Percentiles rank a stretch among this genome's conserved stretches.
Evolutionary conservation across 1,139 yeast genomes (phyloP).

Genomic region (Blastobotrys indianensis): DNA sequence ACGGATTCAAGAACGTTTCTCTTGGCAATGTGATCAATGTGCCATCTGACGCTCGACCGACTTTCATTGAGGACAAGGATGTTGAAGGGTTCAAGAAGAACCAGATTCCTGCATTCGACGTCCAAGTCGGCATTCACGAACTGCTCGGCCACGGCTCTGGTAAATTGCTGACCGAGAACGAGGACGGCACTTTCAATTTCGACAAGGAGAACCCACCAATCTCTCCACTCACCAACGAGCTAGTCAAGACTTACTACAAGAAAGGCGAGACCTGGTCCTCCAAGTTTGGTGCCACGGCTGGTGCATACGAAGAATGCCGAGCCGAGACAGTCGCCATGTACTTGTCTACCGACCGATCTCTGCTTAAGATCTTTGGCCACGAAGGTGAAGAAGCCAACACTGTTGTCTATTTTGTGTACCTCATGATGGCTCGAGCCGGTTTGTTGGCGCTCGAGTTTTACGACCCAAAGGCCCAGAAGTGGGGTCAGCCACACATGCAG

Average conservation of each 20-base stretch:
- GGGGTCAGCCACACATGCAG: slow-evolving; percentile 98
- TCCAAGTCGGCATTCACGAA: slow-evolving; percentile 90
- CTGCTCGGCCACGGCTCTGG: slow-evolving; percentile 92
- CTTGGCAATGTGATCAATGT: slow-evolving; percentile 80
- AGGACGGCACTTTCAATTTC: slow-evolving; percentile 64
- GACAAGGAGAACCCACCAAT: slow-evolving; percentile 55
- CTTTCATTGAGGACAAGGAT: slow-evolving; percentile 53
- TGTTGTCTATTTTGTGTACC: slow-evolving; percentile 59
- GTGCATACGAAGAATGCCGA: slow-evolving; percentile 87
- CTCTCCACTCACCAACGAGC: slow-evolving; percentile 48
- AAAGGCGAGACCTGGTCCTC: slow-evolving; percentile 90
- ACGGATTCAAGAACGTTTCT: slow-evolving; percentile 86
- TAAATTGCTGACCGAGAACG: slow-evolving; percentile 61
- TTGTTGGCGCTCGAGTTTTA: slow-evolving; percentile 74
- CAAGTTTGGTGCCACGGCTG: slow-evolving; percentile 72
- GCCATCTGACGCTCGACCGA: slow-evolving; percentile 64
- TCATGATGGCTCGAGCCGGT: slow-evolving; percentile 87
- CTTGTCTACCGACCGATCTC: slow-evolving; percentile 60
- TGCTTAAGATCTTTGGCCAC: slow-evolving; percentile 70
- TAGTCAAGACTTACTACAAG: slow-evolving; percentile 62
- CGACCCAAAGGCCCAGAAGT: slow-evolving; percentile 73
- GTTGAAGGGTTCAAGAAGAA: slow-evolving; percentile 59
- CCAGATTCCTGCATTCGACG: slow-evolving; percentile 80
- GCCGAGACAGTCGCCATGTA: slow-evolving; percentile 88
- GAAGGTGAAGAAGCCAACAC: slow-evolving; percentile 53